Percentiles rank a stretch among this genome's conserved stretches.
Evolutionary conservation across 371 early-diverging fungal species (phyloP).

Genomic region (Synchytrium microbalum): DNA sequence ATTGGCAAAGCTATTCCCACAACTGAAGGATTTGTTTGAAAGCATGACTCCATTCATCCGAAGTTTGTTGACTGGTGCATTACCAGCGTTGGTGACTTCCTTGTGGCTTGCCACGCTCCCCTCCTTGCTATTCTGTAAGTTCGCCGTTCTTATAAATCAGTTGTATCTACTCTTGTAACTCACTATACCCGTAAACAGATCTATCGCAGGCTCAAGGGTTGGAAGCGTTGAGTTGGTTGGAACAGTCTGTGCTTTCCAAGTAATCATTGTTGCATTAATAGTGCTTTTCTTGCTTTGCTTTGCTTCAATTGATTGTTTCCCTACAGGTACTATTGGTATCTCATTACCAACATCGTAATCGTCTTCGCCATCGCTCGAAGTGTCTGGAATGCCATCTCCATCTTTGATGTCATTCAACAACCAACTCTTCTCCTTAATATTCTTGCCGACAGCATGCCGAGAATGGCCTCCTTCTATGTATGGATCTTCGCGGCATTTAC

Average conservation of each 20-base stretch:
- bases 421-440: conserved; percentile 60
- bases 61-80: conserved; percentile 44
- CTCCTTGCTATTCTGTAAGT: not conserved
- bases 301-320: conserved; percentile 35
- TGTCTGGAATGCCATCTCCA: conserved; percentile 53
- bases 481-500: conserved; percentile 2
- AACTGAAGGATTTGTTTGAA: not conserved
- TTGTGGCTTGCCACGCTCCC: conserved; percentile 23
- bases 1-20: not conserved
- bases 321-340: conserved; percentile 77
- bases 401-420: conserved; percentile 51
- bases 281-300: conserved; percentile 1
- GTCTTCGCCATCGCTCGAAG: conserved; percentile 75
- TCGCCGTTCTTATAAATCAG: not conserved
- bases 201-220: conserved; percentile 51
- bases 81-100: conserved; percentile 36
- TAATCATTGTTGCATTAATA: conserved; percentile 25
- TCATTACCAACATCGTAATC: conserved; percentile 79
- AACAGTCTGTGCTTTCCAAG: conserved; percentile 59
- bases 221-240: conserved; percentile 59
- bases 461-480: conserved; percentile 22
- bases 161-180: too few relatives aligned
- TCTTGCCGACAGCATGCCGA: conserved; percentile 61
- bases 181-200: conserved; percentile 10
- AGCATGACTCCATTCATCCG: not conserved